Percentiles rank a stretch among this genome's conserved stretches.
These are phyloP conservation scores for Myochromella boudieri DNA, from an alignment of 768 basidiomycete species.

Conservation along the genomic window DNA sequence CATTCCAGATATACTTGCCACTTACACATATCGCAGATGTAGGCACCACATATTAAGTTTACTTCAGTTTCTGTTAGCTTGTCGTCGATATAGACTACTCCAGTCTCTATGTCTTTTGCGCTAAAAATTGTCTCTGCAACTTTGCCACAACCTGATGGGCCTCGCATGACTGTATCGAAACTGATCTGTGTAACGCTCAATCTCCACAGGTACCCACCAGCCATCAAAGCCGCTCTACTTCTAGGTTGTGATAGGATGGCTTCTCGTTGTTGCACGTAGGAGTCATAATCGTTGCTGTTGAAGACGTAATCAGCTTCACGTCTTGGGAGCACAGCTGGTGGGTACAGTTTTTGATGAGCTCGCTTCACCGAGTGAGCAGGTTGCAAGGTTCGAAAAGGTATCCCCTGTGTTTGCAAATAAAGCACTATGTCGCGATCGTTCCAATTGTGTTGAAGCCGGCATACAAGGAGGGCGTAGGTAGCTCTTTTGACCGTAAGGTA, in stretches of 20 bases:
- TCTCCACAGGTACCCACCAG: conserved; percentile 13
- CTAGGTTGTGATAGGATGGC: conserved; percentile 11
- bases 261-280: conserved; percentile 1
- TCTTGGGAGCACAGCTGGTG: neutral
- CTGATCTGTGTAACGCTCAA: conserved; percentile 3
- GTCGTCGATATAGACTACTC: conserved; percentile 14
- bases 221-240: conserved; percentile 13
- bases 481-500: neutral
- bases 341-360: neutral
- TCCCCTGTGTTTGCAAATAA: conserved; percentile 1
- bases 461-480: neutral
- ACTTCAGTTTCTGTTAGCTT: conserved; percentile 8
- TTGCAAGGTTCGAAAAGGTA: conserved; percentile 7
- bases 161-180: conserved; percentile 5
- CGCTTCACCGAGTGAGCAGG: neutral
- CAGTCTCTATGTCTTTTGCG: neutral
- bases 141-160: conserved; percentile 3
- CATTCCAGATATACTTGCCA: neutral
- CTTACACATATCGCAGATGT: conserved; percentile 12
- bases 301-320: too few relatives aligned
- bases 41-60: conserved; percentile 17
- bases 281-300: conserved; percentile 6
- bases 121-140: neutral
- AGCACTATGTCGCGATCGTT: conserved; percentile 1
- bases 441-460: neutral